Percentiles rank a stretch among this genome's conserved stretches.
phyloP scores from a whole-genome alignment of 202 grass and related monocot species.

The Brachypodium distachyon region DNA sequence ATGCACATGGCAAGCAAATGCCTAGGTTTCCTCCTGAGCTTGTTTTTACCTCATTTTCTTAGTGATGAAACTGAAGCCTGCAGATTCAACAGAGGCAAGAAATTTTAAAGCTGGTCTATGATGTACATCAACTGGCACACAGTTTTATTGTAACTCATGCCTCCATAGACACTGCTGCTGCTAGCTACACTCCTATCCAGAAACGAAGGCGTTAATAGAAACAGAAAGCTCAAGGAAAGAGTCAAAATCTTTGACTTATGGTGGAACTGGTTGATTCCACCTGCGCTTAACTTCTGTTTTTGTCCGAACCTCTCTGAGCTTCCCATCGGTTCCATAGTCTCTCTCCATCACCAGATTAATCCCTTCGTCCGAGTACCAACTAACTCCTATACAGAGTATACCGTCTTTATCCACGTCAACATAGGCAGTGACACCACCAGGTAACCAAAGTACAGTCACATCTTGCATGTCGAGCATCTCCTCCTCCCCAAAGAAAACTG shows the following conservation, averaged over 20 bases:
- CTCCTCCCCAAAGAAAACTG: conserved; percentile 63
- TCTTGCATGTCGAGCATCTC: conserved; percentile 69
- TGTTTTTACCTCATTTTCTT: background rate
- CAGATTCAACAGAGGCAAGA: conserved; percentile 12
- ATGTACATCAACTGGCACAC: conserved; percentile 11
- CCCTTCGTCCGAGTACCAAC: conserved; percentile 96
- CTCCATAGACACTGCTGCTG: conserved; percentile 17
- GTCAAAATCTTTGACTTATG: conserved; percentile 9
- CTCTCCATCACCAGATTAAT: conserved; percentile 97
- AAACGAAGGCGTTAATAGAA: conserved; percentile 16
- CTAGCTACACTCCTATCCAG: conserved; percentile 12
- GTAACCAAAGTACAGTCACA: conserved; percentile 81
- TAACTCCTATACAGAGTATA: conserved; percentile 69
- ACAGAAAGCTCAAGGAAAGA: background rate
- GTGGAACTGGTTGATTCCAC: conserved; percentile 40
- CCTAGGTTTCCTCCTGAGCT: background rate
- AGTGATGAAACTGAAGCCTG: background rate
- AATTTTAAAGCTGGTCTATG: conserved; percentile 7
- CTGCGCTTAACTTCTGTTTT: conserved; percentile 84
- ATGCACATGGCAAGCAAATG: conserved; percentile 18
- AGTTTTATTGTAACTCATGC: conserved; percentile 8
- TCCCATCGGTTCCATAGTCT: conserved; percentile 85
- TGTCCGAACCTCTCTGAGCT: conserved; percentile 68
- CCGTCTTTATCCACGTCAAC: conserved; percentile 71
- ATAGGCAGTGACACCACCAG: conserved; percentile 74